phyloP scores from a whole-genome alignment of 164 flowering plant species.

The Piper longum region DNA sequence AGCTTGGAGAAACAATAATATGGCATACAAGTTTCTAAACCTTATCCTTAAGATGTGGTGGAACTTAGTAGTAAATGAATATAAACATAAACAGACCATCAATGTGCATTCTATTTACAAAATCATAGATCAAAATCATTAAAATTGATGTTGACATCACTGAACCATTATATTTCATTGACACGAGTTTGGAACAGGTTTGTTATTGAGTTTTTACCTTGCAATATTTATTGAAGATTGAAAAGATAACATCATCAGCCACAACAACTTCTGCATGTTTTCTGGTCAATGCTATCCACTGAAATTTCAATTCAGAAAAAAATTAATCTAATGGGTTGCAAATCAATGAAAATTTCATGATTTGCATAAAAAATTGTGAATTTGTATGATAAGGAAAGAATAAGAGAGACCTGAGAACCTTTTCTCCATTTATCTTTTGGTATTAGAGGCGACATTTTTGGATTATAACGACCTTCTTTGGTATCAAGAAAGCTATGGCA shows the following conservation, averaged over 20 bases:
- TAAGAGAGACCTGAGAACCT: conserved; percentile 77
- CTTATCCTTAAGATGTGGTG: no score
- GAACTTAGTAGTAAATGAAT: no score
- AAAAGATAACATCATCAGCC: conserved; percentile 52
- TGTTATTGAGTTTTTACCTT: conserved; percentile 36
- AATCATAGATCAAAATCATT: not conserved
- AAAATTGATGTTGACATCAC: not conserved
- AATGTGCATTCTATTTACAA: no score
- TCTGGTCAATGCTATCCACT: conserved; percentile 79
- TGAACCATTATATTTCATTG: not conserved
- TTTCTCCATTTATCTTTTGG: conserved; percentile 77
- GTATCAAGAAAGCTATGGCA: conserved; percentile 53
- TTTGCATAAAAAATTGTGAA: no score
- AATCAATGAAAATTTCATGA: not conserved
- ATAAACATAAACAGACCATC: no score
- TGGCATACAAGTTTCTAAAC: no score
- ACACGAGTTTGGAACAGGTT: not conserved
- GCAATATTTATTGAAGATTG: conserved; percentile 61
- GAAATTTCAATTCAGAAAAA: conserved; percentile 8
- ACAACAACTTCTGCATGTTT: conserved; percentile 63
- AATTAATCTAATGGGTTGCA: not conserved
- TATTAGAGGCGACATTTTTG: conserved; percentile 76
- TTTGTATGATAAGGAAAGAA: not conserved
- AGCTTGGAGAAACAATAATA: no score
- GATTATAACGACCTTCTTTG: conserved; percentile 63